Base-by-base conservation (phyloP, 2,329 filamentous ascomycete species). In the Metarhizium robertsii region DNA sequence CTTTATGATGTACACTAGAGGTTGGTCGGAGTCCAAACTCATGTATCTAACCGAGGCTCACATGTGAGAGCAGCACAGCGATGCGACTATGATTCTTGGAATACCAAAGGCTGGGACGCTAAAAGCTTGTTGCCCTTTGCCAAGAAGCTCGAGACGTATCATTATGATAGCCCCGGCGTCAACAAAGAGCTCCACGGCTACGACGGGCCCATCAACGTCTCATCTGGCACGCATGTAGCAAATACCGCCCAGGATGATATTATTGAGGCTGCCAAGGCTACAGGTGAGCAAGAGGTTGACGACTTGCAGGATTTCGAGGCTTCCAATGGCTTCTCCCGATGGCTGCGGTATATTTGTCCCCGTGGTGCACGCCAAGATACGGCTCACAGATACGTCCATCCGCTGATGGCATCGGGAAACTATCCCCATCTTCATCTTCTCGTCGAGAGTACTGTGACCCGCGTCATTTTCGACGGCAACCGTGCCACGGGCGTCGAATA, bases 401-500 rank as follows among this genome's bases (percentile, higher is more conserved):
- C 69, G 42, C 56, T 67, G 48, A 62, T 73, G 49, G 50, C 60
- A 30, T 57, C 69, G 4, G 61, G 58, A 1, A 67, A 76, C 2
- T 73, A 81, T 50, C 75, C 79, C 0, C 84, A 85, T 55, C 74
- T 87, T 2, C 79, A 86, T 55, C 71, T 87, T 4, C 70, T 87
- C 0, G 71, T 77, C 0, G 75, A 85, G 60, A 75, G 77, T 2
- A 79, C 79, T 55, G 81, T 87, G 1, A 68, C 76, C 2, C 75
- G 75, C 2, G 74, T 85, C 0, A 55, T 84, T 5, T 80, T 85
- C 52, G 60, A 71, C 5, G 70, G 73, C 2, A 80, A 75, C 46
- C 66, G 71, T 43, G 85, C 84, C 3, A 70, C 75, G 0, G 84
- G 83, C 0, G 76, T 88, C 2, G 80, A 86, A 61, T 83, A 79